These are phyloP conservation scores for Ceratobasidium theobromae DNA, from an alignment of 1,284 basidiomycete species.

Conservation along the genomic window DNA sequence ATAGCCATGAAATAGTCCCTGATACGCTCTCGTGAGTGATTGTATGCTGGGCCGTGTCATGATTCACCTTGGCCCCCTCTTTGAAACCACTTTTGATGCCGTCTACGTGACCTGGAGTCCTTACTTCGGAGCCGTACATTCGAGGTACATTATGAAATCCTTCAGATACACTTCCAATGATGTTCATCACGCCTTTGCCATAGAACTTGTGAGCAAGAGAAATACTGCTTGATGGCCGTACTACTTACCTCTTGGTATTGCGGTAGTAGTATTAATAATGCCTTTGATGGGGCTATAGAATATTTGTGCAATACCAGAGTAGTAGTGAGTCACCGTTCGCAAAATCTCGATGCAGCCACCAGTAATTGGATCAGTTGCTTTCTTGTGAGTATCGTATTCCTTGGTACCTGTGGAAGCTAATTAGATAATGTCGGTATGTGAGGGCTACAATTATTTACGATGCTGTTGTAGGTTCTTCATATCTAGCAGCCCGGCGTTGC, in stretches of 20 bases:
- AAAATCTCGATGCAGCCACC: slow-evolving; percentile 54
- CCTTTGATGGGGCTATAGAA: slow-evolving; percentile 50
- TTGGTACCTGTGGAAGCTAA: slow-evolving; percentile 48
- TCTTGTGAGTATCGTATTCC: slow-evolving; percentile 52
- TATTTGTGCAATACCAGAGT: slow-evolving; percentile 50
- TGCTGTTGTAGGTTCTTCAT: slow-evolving; percentile 52
- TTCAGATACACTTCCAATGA: slow-evolving; percentile 49
- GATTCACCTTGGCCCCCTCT: slow-evolving; percentile 50
- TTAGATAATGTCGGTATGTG: not conserved
- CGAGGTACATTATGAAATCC: slow-evolving; percentile 52
- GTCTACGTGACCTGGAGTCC: slow-evolving; percentile 47
- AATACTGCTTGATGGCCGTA: not conserved
- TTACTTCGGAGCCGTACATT: slow-evolving; percentile 50
- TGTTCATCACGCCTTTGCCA: slow-evolving; percentile 49
- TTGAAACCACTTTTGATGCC: slow-evolving; percentile 50
- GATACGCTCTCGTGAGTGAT: slow-evolving; percentile 28
- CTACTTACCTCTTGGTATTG: slow-evolving; percentile 46
- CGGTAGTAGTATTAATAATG: slow-evolving; percentile 50
- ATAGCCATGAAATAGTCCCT: slow-evolving; percentile 47
- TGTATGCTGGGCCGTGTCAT: not conserved
- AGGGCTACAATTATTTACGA: slow-evolving; percentile 43
- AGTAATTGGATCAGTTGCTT: slow-evolving; percentile 49
- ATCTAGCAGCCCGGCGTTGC: slow-evolving; percentile 50
- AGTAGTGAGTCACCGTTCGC: slow-evolving; percentile 53
- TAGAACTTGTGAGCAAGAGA: slow-evolving; percentile 4